Percentiles rank a stretch among this genome's conserved stretches.
phyloP scores from a whole-genome alignment of 306 rosid genomes.

The Cyclanthera cordifolia region DNA sequence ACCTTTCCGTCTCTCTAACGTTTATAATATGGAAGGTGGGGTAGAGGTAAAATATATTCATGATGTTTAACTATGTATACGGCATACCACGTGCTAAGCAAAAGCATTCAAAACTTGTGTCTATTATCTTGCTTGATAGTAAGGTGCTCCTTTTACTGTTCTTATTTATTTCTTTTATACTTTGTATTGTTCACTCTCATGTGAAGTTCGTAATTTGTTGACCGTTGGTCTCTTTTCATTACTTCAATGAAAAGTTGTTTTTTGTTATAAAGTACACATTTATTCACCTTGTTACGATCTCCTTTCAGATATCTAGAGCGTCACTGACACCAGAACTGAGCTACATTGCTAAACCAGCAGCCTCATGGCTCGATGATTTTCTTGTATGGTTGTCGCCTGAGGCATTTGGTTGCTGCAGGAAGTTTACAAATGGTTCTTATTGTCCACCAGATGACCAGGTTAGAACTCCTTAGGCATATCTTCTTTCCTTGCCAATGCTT shows the following conservation, averaged over 20 bases:
- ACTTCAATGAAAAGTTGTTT: neutral
- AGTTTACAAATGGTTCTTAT: constrained; percentile 69
- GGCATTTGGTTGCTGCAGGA: constrained; percentile 97
- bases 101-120: neutral
- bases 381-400: constrained; percentile 97
- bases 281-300: neutral
- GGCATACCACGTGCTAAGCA: neutral
- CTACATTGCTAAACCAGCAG: constrained; percentile 96
- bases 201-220: too few species aligned
- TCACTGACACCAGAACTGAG: constrained; percentile 60
- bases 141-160: neutral
- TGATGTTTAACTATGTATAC: neutral
- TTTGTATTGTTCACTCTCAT: too few species aligned
- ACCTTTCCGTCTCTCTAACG: too few species aligned
- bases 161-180: neutral
- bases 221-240: too few species aligned
- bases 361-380: constrained; percentile 99
- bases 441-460: constrained; percentile 99
- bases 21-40: too few species aligned
- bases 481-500: constrained; percentile 5
- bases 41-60: neutral
- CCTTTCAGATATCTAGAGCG: constrained; percentile 70
- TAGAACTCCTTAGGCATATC: constrained; percentile 16
- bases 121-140: neutral
- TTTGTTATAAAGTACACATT: neutral